Evolutionary conservation across 169 alveolate species (phyloP), one percentile per base, ranked within the genome.

Genomic region (Plasmodium relictum): DNA sequence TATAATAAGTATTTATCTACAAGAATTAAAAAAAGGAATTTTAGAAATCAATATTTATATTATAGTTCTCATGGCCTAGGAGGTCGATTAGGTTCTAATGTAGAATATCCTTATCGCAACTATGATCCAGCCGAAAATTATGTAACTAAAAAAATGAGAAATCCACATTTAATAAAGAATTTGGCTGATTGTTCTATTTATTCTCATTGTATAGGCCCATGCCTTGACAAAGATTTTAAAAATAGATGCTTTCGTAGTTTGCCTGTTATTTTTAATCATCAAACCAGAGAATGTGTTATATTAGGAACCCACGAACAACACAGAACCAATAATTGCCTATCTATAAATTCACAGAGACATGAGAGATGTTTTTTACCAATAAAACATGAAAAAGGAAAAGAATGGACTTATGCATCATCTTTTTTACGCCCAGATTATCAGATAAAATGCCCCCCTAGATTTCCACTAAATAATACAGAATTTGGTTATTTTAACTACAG

Each of bases 381-480:
- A 16, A 76, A 76, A 50, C 63, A 63, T 22, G 89, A 76, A 65
- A 7, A 37, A 37, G 89, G 89, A 54, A 76, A 76, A 9, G 61
- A 76, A 24, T 76, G 89, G 89, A 76, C 89, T 18, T 76, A 76
- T 56, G 89, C 66, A 22, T 76, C 89, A 12, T 76, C 89, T n/a
- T 76, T 76, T 52, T 48, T 76, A 50, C 89, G 89, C 22, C 61
- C 89, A 42, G 89, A 76, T 62, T 76, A 76, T 58, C 39, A 63
- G 59, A 63, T 70, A 50, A 76, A 76, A 45, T 76, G 89, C 42
- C 89, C 89, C 10, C 89, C 89, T 26, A 76, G 89, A 52, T 76
- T 39, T 39, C 89, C 89, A 31, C 39, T 76, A 58, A 76, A 76
- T 76, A 54, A 76, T 76, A 76, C 71, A 16, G 76, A 31, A 66